Evolutionary conservation across 352 stramenopile genomes (phyloP), one percentile per base, ranked within the genome.

Genomic region (Globisporangium acanthophoron): DNA sequence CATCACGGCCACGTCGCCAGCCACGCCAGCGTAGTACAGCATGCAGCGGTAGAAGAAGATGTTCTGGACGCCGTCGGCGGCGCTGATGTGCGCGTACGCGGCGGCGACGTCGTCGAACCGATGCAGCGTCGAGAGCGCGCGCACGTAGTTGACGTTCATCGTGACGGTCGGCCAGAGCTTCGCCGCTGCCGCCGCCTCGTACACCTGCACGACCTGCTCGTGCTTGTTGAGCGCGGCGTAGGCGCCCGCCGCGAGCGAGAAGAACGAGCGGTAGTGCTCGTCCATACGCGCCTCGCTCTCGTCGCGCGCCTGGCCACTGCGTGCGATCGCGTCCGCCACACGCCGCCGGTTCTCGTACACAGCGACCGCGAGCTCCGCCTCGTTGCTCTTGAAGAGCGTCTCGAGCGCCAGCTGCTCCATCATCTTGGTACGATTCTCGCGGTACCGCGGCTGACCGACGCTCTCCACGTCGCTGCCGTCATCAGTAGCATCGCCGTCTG

Each of bases 91-190:
- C 15, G 11, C 35, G 39, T 56, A 62, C 12, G 52, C 50, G 16
- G 31, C 18, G 33, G 35, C 58, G 5, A 40, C 52, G 8, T 47
- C 40, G 0, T 64, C 51, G 35, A 37, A 61, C 3, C 45, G 24
- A 4, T 29, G 41, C 51, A 64, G 51, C 21, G 35, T 48, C 31
- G 53, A 24, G 16, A 64, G 58, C 33, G 58, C 58, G 41, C 53
- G 50, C 51, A 64, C 33, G 31, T 64, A 64, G 41, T 58, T 64
- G 51, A 49, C 41, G 52, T 64, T 64, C 58, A 64, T 64, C 18
- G 52, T 12, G 11, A 53, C 58, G 4, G 58, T 64, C 11, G 58
- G 58, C 58, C 50, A 64, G 51, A 64, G 50, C 11, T 47, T 20
- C 8, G 18, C 13, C 0, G n/a, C 18, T 8, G 48, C 35, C 5